Evolutionary conservation across 345 rosid species (phyloP).

Genomic region (Crucihimalaya himalaica): DNA sequence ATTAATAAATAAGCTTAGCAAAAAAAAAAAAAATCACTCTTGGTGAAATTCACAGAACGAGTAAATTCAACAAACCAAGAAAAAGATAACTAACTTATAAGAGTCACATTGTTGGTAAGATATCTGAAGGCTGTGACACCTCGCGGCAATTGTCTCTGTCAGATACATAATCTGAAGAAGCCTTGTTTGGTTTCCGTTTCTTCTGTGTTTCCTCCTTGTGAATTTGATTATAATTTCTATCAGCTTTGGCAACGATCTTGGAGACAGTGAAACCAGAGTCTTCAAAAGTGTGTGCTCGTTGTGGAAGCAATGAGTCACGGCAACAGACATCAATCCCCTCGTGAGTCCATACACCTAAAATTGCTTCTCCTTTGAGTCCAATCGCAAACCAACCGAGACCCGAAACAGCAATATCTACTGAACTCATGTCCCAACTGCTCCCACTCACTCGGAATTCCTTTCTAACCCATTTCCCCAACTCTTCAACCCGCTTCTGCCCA

Average conservation of each 20-base stretch:
- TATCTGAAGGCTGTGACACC: conserved; percentile 7
- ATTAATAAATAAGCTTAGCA: neutral
- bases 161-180: conserved; percentile 23
- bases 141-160: conserved; percentile 13
- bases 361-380: conserved; percentile 81
- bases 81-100: neutral
- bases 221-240: conserved; percentile 57
- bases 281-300: conserved; percentile 69
- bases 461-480: conserved; percentile 83
- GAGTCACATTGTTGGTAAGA: neutral
- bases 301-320: conserved; percentile 71
- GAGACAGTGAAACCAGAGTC: conserved; percentile 87
- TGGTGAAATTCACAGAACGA: neutral
- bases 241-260: conserved; percentile 82
- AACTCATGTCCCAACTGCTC: conserved; percentile 76
- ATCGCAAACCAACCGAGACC: conserved; percentile 92
- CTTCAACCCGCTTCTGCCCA: conserved; percentile 69
- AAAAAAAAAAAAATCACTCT: neutral
- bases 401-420: conserved; percentile 75
- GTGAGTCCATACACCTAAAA: conserved; percentile 79
- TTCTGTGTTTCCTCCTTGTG: conserved; percentile 43
- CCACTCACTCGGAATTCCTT: conserved; percentile 64
- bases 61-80: neutral
- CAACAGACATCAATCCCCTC: conserved; percentile 73
- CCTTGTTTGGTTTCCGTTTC: conserved; percentile 47